phyloP scores from a whole-genome alignment of 441 rosid genomes.

The Croton setiger region DNA sequence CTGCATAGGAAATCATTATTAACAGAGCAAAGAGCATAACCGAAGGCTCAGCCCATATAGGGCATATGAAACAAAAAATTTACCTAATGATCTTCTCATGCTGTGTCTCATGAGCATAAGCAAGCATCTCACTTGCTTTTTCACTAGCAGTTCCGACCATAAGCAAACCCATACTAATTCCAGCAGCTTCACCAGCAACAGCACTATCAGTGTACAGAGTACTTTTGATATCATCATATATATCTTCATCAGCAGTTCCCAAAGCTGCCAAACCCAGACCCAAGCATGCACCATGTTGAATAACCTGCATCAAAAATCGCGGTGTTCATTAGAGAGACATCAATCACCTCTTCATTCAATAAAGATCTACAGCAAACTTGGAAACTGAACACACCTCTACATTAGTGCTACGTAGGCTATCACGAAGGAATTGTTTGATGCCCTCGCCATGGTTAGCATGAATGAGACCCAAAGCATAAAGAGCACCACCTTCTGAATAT shows the following conservation, averaged over 20 bases:
- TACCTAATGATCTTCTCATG: constrained; percentile 98
- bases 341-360: background rate
- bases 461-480: constrained; percentile 90
- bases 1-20: constrained; percentile 28
- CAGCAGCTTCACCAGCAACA: constrained; percentile 99
- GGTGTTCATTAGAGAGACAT: constrained; percentile 8
- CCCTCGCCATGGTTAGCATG: constrained; percentile 99
- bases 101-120: constrained; percentile 95
- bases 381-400: constrained; percentile 62
- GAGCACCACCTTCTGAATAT: constrained; percentile 94
- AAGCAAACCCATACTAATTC: constrained; percentile 94
- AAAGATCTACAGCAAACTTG: background rate
- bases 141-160: constrained; percentile 99
- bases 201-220: constrained; percentile 87
- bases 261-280: constrained; percentile 98
- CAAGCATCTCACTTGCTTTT: constrained; percentile 96
- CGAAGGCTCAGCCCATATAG: constrained; percentile 4
- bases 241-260: constrained; percentile 97
- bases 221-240: constrained; percentile 80
- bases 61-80: constrained; percentile 11
- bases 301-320: constrained; percentile 54
- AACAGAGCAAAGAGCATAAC: constrained; percentile 9
- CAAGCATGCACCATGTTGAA: constrained; percentile 98
- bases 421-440: constrained; percentile 86
- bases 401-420: constrained; percentile 72